Base-by-base conservation (phyloP, 2,329 filamentous ascomycete genomes). In the Cladophialophora immunda region DNA sequence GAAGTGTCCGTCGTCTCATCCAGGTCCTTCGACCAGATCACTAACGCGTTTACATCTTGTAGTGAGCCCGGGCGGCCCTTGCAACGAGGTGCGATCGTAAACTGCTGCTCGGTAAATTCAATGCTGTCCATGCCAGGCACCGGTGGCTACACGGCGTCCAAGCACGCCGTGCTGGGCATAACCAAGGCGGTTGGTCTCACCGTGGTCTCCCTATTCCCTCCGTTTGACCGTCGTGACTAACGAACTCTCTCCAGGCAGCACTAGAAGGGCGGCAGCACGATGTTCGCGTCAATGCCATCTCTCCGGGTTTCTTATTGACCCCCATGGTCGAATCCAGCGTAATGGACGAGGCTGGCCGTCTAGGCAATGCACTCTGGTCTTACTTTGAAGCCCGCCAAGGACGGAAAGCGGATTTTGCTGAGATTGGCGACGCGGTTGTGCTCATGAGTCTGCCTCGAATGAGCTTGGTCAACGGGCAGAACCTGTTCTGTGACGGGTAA, bases 81-180 rank as follows among this genome's bases (percentile, higher is more conserved):
- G 15, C 64, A 66, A 29, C 27, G 38, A 30, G 65, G 65, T 7
- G 25, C 34, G 7, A 88, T 97, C 79, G 59, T 69, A 27, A 69
- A 69, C 57, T 63, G 47, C 29, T 54, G 59, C 30, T 64, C 56
- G 22, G 55, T 69, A 13, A 62, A 56, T 58, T 45, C 36, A n/a
- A 56, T 62, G 2, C 47, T 47, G 34, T 36, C 22, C 17, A 53
- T 52, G 32, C 41, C 58, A 11, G 50, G 58, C 4, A 62, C 64
- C 13, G 53, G 57, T 17, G 58, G 50, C 5, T 66, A 66, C 41
- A 50, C 52, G 15, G 58, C 64, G 1, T 32, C 47, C 17, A 66
- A 66, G 29, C 64, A 62, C 34, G 58, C 58, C 2, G 58, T 62
- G 4, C 41, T 62, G 13, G 64, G 64, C 5, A 30, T 66, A 15